Evolutionary conservation across 805 yeast species (phyloP), one percentile per base, ranked within the genome.

Genomic region (Pichia thaimueangensis): DNA sequence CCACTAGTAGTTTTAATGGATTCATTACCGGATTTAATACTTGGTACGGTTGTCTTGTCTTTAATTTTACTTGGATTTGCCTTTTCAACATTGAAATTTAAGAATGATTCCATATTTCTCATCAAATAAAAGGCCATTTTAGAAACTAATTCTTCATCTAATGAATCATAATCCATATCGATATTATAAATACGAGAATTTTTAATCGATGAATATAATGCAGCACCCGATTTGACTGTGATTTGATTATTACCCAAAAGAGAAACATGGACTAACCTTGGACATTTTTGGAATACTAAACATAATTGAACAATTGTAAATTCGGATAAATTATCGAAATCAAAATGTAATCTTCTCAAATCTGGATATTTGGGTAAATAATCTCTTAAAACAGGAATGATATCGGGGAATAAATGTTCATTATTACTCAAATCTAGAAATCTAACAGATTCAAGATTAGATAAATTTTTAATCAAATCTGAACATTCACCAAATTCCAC

Each of bases 121-220:
- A 76, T 75, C 43, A 75, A 58, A 50, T 74, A 74, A 38, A 74
- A 70, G 0, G 80, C 80, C 36, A 76, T 70, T 55, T 75, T 67
- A 24, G 76, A 77, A 0, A 75, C 63, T 20, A 76, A 57, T 42
- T 72, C 75, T 44, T 76, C 81, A 16, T 68, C 65, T 42, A 72
- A 59, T 7, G 30, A 25, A 51, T 74, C 78, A 51, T 73, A 73
- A 51, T 76, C 80, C 41, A 76, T 56, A 49, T 76, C 82, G 41
- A 76, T 58, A 5, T 73, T 71, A 51, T 69, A 71, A 16, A 76
- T 65, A n/a, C 70, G 62, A 3, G 77, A 71, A 27, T 55, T 47
- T 47, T 74, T 75, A 23, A 75, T 65, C 2, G 79, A 70, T 3
- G 71, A 58, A 54, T 76, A 76, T n/a, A 76, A 50, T 1, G 77